phyloP scores from a whole-genome alignment of 345 rosid species.

The Citrus sp. region DNA sequence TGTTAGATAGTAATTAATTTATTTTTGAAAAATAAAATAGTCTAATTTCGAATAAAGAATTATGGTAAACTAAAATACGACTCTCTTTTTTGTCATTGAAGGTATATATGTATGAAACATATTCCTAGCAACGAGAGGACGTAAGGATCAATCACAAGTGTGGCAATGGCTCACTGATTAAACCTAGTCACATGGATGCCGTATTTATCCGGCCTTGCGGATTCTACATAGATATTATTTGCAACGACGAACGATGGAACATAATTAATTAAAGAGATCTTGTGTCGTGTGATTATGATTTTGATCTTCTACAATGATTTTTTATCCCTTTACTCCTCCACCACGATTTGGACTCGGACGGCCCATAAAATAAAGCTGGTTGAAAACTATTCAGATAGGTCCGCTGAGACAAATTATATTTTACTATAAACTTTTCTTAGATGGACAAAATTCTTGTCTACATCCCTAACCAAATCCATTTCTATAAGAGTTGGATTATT shows the following conservation, averaged over 20 bases:
- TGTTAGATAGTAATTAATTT: not conserved
- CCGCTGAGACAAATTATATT: too few species aligned
- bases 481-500: too few species aligned
- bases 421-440: too few species aligned
- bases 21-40: not conserved
- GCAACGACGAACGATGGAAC: not conserved
- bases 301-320: too few species aligned
- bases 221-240: not conserved
- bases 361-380: too few species aligned
- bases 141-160: not conserved
- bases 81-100: not conserved
- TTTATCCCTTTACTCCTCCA: too few species aligned
- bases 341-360: too few species aligned
- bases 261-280: not conserved
- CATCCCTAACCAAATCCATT: too few species aligned
- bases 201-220: slow-evolving; percentile 4
- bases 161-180: not conserved
- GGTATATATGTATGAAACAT: slow-evolving; percentile 12
- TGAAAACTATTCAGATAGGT: too few species aligned
- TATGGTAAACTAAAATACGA: not conserved
- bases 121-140: slow-evolving; percentile 17
- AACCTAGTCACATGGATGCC: slow-evolving; percentile 13
- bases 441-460: too few species aligned
- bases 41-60: slow-evolving; percentile 1
- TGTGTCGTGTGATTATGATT: not conserved